Evolutionary conservation across 2,329 filamentous ascomycete genomes (phyloP).

Genomic region (Fusarium sp.): DNA sequence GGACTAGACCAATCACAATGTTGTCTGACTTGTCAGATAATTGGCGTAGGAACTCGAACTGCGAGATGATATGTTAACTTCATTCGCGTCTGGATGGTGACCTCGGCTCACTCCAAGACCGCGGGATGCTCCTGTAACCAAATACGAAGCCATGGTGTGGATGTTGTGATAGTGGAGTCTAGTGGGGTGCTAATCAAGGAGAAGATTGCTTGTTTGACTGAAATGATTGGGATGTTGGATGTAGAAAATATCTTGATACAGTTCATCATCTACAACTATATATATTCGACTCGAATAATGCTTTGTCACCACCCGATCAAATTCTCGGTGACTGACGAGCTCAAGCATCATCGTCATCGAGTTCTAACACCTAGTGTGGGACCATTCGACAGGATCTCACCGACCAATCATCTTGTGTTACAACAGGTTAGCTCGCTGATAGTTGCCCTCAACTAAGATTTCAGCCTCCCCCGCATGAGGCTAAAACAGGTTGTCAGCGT

Average conservation of each 20-base stretch:
- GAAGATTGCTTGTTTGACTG: not conserved
- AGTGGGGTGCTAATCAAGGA: too few species aligned
- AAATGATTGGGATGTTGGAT: not conserved
- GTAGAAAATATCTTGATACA: not conserved
- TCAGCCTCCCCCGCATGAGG: not conserved
- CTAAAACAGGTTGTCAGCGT: not conserved
- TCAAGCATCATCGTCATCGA: not conserved
- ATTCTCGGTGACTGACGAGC: not conserved
- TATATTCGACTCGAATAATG: not conserved
- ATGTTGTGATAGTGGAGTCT: not conserved
- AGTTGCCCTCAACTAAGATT: not conserved
- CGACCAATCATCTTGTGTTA: not conserved
- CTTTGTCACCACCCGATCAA: not conserved
- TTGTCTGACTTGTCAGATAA: conserved; percentile 57
- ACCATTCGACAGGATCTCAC: too few species aligned
- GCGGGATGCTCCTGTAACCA: conserved; percentile 37
- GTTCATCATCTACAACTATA: not conserved
- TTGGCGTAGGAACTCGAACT: conserved; percentile 54
- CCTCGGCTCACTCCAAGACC: conserved; percentile 25
- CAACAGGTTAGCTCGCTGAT: not conserved
- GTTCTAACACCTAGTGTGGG: not conserved
- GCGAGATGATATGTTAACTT: too few species aligned
- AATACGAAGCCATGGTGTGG: conserved; percentile 27
- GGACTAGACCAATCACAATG: conserved; percentile 58
- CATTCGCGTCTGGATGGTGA: not conserved